A percentile compares a stretch with the other conserved stretches of the same genome.
Evolutionary conservation across 2,329 filamentous ascomycete genomes (phyloP).

Genomic region (Claviceps humidiphila): DNA sequence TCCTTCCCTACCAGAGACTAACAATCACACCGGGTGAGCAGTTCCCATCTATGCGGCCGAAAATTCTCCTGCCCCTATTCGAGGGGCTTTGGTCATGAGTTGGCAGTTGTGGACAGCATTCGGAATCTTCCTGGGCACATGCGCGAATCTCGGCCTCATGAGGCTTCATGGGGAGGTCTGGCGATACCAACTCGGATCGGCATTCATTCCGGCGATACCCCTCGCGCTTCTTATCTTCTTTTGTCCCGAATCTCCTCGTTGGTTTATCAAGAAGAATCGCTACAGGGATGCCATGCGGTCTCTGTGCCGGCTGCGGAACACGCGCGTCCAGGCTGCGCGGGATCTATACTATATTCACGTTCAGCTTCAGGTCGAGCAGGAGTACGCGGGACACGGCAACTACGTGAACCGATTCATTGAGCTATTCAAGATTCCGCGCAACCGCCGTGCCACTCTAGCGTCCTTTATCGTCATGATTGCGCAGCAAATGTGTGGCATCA

Average conservation of each 20-base stretch:
- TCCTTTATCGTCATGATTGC: constrained; percentile 71
- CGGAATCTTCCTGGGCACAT: constrained; percentile 48
- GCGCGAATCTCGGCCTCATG: constrained; percentile 39
- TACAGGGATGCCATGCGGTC: constrained; percentile 48
- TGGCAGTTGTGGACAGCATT: constrained; percentile 61
- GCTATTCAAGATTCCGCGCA: constrained; percentile 54
- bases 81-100: constrained; percentile 69
- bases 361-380: constrained; percentile 46
- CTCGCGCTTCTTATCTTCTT: constrained; percentile 46
- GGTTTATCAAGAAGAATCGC: constrained; percentile 53
- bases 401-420: constrained; percentile 50
- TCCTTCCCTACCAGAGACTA: background rate
- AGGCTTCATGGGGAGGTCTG: constrained; percentile 30
- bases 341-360: constrained; percentile 53
- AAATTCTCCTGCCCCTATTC: constrained; percentile 53
- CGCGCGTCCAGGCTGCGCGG: constrained; percentile 43
- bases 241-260: constrained; percentile 53
- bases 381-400: constrained; percentile 36
- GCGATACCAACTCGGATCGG: constrained; percentile 51
- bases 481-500: constrained; percentile 58
- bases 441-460: constrained; percentile 60
- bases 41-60: constrained; percentile 69
- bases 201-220: constrained; percentile 47
- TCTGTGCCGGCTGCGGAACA: constrained; percentile 37
- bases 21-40: background rate